Base-by-base conservation (phyloP, 441 rosid species). In the Croton setiger region DNA sequence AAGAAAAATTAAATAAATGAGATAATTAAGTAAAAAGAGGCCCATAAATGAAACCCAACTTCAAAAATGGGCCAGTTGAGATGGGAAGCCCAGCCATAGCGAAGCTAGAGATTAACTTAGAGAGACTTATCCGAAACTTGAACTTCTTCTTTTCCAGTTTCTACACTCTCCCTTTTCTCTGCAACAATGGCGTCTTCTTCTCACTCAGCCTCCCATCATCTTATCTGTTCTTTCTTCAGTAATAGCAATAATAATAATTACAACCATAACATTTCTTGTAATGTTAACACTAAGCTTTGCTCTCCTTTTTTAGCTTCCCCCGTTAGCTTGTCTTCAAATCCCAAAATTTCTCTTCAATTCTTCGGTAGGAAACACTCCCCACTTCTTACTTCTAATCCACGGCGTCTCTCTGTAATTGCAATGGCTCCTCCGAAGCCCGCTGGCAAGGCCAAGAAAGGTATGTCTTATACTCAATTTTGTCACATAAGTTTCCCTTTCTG, bases 381-480 rank as follows among this genome's bases (percentile, higher is more conserved):
- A 27, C 75, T 79, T 47, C 67, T 43, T 63, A 54, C 80, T 67
- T 78, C 85, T 33, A 49, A 74, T 51, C 79, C 81, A 7, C 74
- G 80, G 71, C 75, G 81, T 63, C 80, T 83, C 73, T 78, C 86
- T 36, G 76, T 86, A 67, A 65, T 74, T 31, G 88, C 93, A 73
- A 88, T 88, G 93, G 93, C 88, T 71, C 93, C 93, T 31, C 91
- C 93, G 41, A 88, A 88, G 56, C 85, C 86, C n/a, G 82, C 81
- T 33, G 89, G 84, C 13, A 86, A 84, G 77, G 20, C 88, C 70
- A 88, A 88, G 83, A 88, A 86, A 75, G 91, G 90, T 84, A 8
- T 13, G 36, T 27, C 43, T 39, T 52, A 52, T 20, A 20, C 23
- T 18, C 4, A 52, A 49, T 3, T 12, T 10, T 8, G 10, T 39